Base-by-base conservation (phyloP, 306 rosid species). In the Erythrophleum fordii region DNA sequence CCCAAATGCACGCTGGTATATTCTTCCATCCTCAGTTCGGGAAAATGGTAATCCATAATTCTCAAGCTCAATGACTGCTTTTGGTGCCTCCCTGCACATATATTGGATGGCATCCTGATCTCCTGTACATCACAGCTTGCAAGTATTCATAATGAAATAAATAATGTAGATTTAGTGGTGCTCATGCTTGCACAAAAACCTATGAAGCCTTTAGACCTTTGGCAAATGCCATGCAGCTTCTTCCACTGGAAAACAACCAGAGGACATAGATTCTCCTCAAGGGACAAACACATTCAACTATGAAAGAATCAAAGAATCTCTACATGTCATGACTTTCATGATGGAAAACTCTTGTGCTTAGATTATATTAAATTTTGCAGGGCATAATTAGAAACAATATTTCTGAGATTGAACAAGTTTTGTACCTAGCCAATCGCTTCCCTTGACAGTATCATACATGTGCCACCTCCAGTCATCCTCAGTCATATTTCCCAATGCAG, bases 391-490 rank as follows among this genome's bases (percentile, higher is more conserved):
- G 41, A 48, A 37, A 16, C 12, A 35, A 73, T 53, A 78, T 44
- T 73, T 72, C 39, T 61, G 22, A 67, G 55, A 78, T 65, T 46
- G 55, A 60, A 73, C 14, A 17, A 46, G 59, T 56, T 65, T 5
- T 26, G 69, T 83, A 91, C 98, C 98, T 64, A 93, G 88, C 98
- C 98, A 93, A 80, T 93, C 98, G 73, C 98, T 93, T 88, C 98
- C 98, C 80, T 93, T 93, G 83, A 93, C 98, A 12, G 98, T 93
- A 87, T 91, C 98, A 37, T 93, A 93, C 97, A 93, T 91, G 88
- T 93, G 98, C 98, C 98, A 93, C 90, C 97, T 91, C 98, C 98
- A 93, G 88, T 93, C 98, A 86, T 93, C 98, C 86, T 91, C 98
- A 11, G 85, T 58, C 98, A 93, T 91, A 76, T 93, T 91, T 77